Conservation (phyloP, 1,284 basidiomycete species). For the Ustilago shanxiensis region DNA sequence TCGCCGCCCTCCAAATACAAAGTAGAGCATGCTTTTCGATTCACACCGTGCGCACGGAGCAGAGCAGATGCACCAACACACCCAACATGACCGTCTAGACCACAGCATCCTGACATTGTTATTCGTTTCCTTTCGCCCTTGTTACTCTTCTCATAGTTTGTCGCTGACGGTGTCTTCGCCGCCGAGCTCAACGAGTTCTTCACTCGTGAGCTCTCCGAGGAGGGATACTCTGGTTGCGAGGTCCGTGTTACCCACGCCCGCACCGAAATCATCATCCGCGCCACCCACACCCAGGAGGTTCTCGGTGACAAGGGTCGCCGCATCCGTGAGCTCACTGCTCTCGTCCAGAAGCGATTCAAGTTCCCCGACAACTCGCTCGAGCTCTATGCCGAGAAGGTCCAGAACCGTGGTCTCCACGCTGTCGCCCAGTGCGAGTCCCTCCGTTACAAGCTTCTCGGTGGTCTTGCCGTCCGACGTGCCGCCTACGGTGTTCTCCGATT, state of each 20-base stretch:
- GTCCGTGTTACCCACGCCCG: conserved; percentile 99
- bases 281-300: conserved; percentile 99
- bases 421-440: conserved; percentile 99
- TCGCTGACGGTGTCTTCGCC: conserved; percentile 98
- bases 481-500: conserved; percentile 99
- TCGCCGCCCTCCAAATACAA: not conserved
- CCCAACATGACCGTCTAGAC: not conserved
- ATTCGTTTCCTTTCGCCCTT: not conserved
- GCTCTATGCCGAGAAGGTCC: conserved; percentile 99
- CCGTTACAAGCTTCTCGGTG: conserved; percentile 98
- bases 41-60: conserved; percentile 13
- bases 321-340: conserved; percentile 97
- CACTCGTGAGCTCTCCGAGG: conserved; percentile 97
- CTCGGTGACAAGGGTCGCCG: conserved; percentile 99
- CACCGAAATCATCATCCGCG: conserved; percentile 99
- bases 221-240: conserved; percentile 99
- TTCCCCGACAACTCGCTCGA: conserved; percentile 98
- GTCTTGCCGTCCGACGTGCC: conserved; percentile 97
- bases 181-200: conserved; percentile 98
- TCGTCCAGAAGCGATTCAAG: conserved; percentile 99
- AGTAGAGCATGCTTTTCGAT: conserved; percentile 3
- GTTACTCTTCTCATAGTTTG: conserved; percentile 76
- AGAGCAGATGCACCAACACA: conserved; percentile 2
- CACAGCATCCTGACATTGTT: conserved; percentile 25
- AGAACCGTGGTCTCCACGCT: conserved; percentile 97